Conservation (phyloP, 2,329 filamentous ascomycete genomes). For the Fusarium dimerum region DNA sequence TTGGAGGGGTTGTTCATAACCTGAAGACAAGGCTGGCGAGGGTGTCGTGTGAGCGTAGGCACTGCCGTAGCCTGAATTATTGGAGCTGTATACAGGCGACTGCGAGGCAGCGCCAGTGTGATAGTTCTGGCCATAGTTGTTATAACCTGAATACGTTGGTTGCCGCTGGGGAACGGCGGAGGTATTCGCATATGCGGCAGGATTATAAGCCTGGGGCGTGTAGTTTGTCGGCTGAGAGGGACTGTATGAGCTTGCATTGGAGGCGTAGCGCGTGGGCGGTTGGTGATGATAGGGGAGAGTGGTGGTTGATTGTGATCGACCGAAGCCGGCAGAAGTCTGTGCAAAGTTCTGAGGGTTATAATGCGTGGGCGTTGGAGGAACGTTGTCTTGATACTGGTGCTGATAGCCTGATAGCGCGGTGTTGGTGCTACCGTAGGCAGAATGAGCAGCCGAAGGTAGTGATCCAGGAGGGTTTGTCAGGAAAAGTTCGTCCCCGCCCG, state of each 20-base stretch:
- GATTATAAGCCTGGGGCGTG: conserved; percentile 58
- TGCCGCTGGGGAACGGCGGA: conserved; percentile 49
- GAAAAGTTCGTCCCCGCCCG: conserved; percentile 63
- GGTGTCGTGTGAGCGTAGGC: conserved; percentile 28
- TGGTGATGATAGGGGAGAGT: conserved; percentile 51
- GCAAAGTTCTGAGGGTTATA: conserved; percentile 74
- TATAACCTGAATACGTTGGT: conserved; percentile 51
- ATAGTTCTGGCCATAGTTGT: conserved; percentile 46
- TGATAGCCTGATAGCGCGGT: conserved; percentile 53
- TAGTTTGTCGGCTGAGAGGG: conserved; percentile 46
- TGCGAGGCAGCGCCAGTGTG: conserved; percentile 31
- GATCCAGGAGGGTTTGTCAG: conserved; percentile 48
- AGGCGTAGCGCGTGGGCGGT: conserved; percentile 40
- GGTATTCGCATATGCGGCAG: conserved; percentile 57
- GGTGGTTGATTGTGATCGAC: conserved; percentile 54
- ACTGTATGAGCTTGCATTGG: conserved; percentile 37
- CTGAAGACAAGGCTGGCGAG: conserved; percentile 33
- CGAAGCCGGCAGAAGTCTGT: conserved; percentile 31
- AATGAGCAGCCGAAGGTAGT: conserved; percentile 26
- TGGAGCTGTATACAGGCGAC: conserved; percentile 38
- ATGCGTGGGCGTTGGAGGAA: conserved; percentile 48
- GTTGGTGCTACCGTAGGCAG: conserved; percentile 45
- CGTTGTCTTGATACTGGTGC: conserved; percentile 50
- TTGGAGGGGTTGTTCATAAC: conserved; percentile 44
- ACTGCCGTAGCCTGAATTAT: conserved; percentile 36